These are phyloP conservation scores for Gastrolobium villosum DNA, from an alignment of 306 rosid species.

Conservation along the genomic window DNA sequence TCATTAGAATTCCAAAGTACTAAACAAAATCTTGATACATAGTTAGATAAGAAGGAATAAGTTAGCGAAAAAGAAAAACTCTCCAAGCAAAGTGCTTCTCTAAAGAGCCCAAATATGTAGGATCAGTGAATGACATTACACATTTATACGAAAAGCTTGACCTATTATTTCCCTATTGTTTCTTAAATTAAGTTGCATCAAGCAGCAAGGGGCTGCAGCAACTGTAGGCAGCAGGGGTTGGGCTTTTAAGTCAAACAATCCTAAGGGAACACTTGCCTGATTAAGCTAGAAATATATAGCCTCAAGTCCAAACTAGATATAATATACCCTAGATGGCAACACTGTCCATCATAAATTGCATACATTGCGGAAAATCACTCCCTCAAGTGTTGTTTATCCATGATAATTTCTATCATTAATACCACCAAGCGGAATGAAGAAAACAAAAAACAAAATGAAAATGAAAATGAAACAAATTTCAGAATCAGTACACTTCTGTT, in stretches of 20 bases:
- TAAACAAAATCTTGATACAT: not conserved
- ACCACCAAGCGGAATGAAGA: not conserved
- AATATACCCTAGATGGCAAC: constrained; percentile 1
- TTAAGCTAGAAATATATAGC: constrained; percentile 15
- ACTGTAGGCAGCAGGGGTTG: not conserved
- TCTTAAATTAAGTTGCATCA: constrained; percentile 2
- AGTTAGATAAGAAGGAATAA: constrained; percentile 19
- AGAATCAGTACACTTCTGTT: not conserved
- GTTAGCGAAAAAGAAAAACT: not conserved
- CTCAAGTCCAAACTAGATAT: constrained; percentile 8
- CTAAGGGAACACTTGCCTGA: not conserved
- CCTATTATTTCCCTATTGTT: not conserved
- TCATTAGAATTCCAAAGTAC: constrained; percentile 31
- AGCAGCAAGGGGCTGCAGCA: not conserved
- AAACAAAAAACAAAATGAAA: constrained; percentile 1
- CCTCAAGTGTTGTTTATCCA: constrained; percentile 22
- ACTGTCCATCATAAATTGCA: constrained; percentile 25
- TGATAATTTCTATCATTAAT: constrained; percentile 4
- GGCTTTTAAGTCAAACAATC: constrained; percentile 1
- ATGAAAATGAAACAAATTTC: constrained; percentile 31
- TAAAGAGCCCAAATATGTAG: constrained; percentile 15
- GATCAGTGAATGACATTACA: not conserved
- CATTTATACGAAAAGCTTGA: constrained; percentile 21
- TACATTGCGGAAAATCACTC: not conserved
- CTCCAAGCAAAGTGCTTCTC: not conserved